Percentiles rank a stretch among this genome's conserved stretches.
phyloP scores from a whole-genome alignment of 1,284 basidiomycete species.

The Ganoderma sp. region DNA sequence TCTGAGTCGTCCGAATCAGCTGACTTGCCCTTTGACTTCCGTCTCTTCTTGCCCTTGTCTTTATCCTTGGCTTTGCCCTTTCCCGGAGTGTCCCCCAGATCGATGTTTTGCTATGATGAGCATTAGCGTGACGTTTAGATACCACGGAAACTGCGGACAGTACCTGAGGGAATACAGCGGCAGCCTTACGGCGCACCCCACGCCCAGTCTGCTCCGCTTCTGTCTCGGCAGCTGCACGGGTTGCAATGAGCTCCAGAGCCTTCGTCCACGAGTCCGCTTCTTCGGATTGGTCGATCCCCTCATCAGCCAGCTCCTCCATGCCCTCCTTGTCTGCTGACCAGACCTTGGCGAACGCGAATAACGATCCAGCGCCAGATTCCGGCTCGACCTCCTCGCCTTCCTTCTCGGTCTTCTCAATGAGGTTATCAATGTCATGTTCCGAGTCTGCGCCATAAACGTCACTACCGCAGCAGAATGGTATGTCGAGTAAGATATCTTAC shows the following conservation, averaged over 20 bases:
- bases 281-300: slow-evolving; percentile 47
- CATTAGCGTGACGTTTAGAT: slow-evolving; percentile 1
- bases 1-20: slow-evolving; percentile 46
- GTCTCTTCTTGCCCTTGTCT: slow-evolving; percentile 33
- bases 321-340: slow-evolving; percentile 81
- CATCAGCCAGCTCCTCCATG: slow-evolving; percentile 69
- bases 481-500: slow-evolving; percentile 48
- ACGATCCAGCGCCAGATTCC: slow-evolving; percentile 50
- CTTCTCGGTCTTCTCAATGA: slow-evolving; percentile 83
- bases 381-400: slow-evolving; percentile 66
- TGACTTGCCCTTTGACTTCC: slow-evolving; percentile 39
- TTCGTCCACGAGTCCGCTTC: slow-evolving; percentile 80
- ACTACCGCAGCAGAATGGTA: not conserved
- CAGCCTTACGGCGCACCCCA: slow-evolving; percentile 72
- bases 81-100: slow-evolving; percentile 40
- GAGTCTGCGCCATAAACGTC: slow-evolving; percentile 56
- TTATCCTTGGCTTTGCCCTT: slow-evolving; percentile 37
- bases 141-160: not conserved
- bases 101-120: slow-evolving; percentile 33
- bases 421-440: slow-evolving; percentile 78
- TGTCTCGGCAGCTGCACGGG: slow-evolving; percentile 52
- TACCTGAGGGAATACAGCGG: slow-evolving; percentile 62
- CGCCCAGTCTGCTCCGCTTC: slow-evolving; percentile 66
- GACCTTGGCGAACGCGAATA: slow-evolving; percentile 86
- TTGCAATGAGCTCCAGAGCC: slow-evolving; percentile 68